Evolutionary conservation across 768 basidiomycete species (phyloP).

Genomic region (Phanerochaete carnosa): DNA sequence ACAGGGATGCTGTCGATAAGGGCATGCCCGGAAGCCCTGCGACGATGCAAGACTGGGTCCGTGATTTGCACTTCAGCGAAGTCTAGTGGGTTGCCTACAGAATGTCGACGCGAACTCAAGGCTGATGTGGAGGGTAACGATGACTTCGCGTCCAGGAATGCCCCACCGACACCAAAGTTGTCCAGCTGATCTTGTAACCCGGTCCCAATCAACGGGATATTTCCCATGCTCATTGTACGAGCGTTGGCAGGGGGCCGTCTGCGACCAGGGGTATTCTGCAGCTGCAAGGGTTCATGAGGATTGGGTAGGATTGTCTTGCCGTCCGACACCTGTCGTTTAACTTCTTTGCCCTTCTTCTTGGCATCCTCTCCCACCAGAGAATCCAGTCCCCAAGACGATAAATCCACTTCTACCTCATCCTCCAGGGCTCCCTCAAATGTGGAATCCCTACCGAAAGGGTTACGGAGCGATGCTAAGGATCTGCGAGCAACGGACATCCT

Average conservation of each 20-base stretch:
- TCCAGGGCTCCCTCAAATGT: conserved; percentile 45
- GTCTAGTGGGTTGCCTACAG: conserved; percentile 57
- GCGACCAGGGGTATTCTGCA: conserved; percentile 7
- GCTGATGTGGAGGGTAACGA: conserved; percentile 1
- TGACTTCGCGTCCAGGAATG: conserved; percentile 39
- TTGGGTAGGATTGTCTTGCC: conserved; percentile 37
- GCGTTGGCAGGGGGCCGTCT: conserved; percentile 17
- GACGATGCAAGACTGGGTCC: conserved; percentile 38
- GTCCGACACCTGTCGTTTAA: conserved; percentile 1
- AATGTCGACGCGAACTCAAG: conserved; percentile 44
- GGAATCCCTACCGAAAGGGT: conserved; percentile 71
- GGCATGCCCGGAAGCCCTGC: conserved; percentile 48
- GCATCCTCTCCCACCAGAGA: conserved; percentile 43
- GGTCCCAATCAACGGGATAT: conserved; percentile 27
- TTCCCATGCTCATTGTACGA: conserved; percentile 66
- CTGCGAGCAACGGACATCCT: conserved; percentile 19
- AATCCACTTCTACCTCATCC: conserved; percentile 68
- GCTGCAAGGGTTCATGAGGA: conserved; percentile 31
- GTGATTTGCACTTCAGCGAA: conserved; percentile 43
- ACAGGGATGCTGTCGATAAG: conserved; percentile 40
- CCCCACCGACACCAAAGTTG: conserved; percentile 45
- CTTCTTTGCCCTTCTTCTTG: conserved; percentile 29
- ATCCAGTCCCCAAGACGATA: conserved; percentile 83
- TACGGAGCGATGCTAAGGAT: conserved; percentile 61
- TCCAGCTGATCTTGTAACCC: conserved; percentile 27